Percentiles rank a stretch among this genome's conserved stretches.
Conservation (phyloP, 2,329 filamentous ascomycete genomes). For the Botrytis hyacinthi region DNA sequence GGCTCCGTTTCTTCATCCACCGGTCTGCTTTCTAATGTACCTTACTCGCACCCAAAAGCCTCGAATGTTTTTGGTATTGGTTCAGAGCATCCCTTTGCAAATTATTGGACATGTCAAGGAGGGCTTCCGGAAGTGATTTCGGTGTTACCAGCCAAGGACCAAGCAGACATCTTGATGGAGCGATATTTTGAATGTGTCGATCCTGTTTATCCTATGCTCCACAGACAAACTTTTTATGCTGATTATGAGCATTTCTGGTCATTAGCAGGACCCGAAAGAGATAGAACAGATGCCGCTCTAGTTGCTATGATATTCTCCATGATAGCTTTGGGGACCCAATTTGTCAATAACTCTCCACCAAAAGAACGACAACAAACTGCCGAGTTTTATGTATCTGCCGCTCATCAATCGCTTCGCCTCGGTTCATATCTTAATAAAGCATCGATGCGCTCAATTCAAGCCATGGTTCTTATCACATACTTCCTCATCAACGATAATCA, state of each 20-base stretch:
- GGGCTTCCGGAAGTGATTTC: constrained; percentile 72
- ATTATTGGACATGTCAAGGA: constrained; percentile 80
- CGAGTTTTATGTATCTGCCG: constrained; percentile 78
- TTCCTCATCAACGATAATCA: constrained; percentile 87
- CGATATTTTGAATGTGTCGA: constrained; percentile 71
- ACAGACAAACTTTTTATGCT: constrained; percentile 70
- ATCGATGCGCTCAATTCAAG: constrained; percentile 69
- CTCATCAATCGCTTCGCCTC: constrained; percentile 73
- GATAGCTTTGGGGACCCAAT: constrained; percentile 76
- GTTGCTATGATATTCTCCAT: constrained; percentile 74
- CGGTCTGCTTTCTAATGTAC: constrained; percentile 68
- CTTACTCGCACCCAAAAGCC: constrained; percentile 66
- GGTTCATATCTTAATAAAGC: constrained; percentile 75
- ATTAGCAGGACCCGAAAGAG: constrained; percentile 55
- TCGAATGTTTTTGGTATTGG: constrained; percentile 81
- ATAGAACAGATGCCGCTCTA: constrained; percentile 62
- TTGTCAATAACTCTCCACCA: constrained; percentile 54
- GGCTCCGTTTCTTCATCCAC: constrained; percentile 43
- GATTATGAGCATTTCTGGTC: constrained; percentile 80
- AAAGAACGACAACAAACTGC: constrained; percentile 70
- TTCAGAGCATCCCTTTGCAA: constrained; percentile 75
- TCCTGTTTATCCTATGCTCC: constrained; percentile 77
- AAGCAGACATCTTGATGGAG: constrained; percentile 67
- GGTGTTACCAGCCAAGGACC: constrained; percentile 71
- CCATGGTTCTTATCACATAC: constrained; percentile 80